Base-by-base conservation (phyloP, 2,329 filamentous ascomycete species). In the Ophiostoma quercus region DNA sequence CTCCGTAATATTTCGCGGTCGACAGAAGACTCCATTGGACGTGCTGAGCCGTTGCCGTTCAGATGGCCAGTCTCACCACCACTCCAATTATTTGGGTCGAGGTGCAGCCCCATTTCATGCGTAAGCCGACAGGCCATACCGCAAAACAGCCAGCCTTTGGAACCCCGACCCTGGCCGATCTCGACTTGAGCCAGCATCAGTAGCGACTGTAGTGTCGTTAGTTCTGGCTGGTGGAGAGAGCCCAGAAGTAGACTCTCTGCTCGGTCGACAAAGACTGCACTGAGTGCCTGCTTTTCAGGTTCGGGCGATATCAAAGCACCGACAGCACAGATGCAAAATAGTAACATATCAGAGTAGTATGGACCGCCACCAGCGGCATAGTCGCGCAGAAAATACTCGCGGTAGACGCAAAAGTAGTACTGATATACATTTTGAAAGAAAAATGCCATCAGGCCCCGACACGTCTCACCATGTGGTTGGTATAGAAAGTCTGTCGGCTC, bases 51-150 rank as follows among this genome's bases (percentile, higher is more conserved):
- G 5, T 8, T 12, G 22, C 8, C 12, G 3, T 32, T 29, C 11
- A 22, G 2, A 22, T 2, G 14, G 11, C 12, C 25, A 14, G 25
- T 6, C 2, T 14, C 25, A 5, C 54, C 77, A 62, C 77, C 77
- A 63, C 80, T 78, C 83, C 82, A 84, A 72, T 84, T 84, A 67
- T 78, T 82, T 0, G 83, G 83, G 67, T 84, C 83, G 0, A 84
- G 78, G 72, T 84, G 83, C 19, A 84, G 77, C 0, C 83, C 83
- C 83, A 84, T 84, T 72, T 83, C 83, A 67, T 84, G 82, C 0
- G 82, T 80, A 16, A 84, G 77, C 4, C 83, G 79, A 72, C 83
- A 84, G 9, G 82, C 82, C 82, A 84, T 84, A 66, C 82, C 82
- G 37, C 82, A 83, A 68, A 82, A 84, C 1, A 84, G 75, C 83